Base-by-base conservation (phyloP, 2,329 filamentous ascomycete genomes). In the Hypomyces rosellus region DNA sequence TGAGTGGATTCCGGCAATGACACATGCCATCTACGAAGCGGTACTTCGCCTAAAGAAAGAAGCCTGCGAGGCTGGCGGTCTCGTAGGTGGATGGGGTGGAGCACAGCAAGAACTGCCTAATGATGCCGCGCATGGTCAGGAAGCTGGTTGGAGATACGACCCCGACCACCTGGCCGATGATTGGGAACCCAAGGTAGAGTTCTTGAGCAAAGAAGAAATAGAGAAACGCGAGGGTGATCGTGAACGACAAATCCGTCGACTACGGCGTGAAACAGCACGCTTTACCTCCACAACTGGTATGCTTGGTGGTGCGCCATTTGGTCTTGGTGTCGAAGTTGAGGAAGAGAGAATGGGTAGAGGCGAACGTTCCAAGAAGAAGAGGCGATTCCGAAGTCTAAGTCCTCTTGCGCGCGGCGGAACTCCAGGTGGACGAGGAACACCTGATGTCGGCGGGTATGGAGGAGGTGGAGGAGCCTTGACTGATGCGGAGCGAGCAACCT, bases 21-120 rank as follows among this genome's bases (percentile, higher is more conserved):
- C 93, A 13, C 92, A 96, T 64, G 93, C 91, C 34, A 97, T 99
- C 59, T 97, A 97, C 68, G 93, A 99, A 69, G 88, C 93, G 9
- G 90, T 95, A 0, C 69, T 97, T 55, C 86, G 88, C 43, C 73
- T 96, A 33, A 97, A 97, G 73, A 99, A 99, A 69, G 93, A 97
- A 64, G 89, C 91, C 1, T 95, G 91, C 62, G 93, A 97, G 66
- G 89, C 89, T 37, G 90, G 89, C 36, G 90, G 90, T 1, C 72
- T 96, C 7, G 84, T 96, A n/a, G 77, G 82, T 14, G 86, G 86
- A 38, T 82, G 84, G 74, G 80, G 81, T 51, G 84, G 70, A 33
- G 55, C 65, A 25, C 69, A 72, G 47, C 67, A 70, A 48, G 89
- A 95, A 54, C 84, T 96, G 45, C 88, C 92, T 57, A 96, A 96